Percentiles rank a stretch among this genome's conserved stretches.
phyloP scores from a whole-genome alignment of 2,329 filamentous ascomycete species.

The Curvularia eragrostidis region DNA sequence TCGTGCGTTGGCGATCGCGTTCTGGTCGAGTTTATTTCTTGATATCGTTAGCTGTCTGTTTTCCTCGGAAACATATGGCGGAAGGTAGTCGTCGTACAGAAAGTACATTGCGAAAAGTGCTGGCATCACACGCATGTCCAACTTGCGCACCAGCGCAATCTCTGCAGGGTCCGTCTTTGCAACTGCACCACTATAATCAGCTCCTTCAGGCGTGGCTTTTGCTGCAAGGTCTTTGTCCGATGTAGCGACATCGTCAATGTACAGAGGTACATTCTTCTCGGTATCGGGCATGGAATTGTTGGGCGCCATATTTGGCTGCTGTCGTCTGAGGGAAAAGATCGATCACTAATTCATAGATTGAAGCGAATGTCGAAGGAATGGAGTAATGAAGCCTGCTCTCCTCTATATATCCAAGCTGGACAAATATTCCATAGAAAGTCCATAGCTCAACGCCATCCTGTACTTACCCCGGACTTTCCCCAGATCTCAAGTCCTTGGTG shows the following conservation, averaged over 20 bases:
- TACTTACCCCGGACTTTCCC: constrained; percentile 33
- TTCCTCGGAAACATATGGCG: background rate
- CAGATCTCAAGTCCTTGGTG: constrained; percentile 19
- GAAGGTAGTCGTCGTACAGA: constrained; percentile 19
- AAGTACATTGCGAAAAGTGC: constrained; percentile 50
- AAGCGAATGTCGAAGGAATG: background rate
- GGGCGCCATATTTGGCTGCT: constrained; percentile 17
- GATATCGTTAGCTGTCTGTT: background rate
- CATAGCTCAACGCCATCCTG: background rate
- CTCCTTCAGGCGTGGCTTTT: constrained; percentile 1
- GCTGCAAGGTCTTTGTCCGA: background rate
- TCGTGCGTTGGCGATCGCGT: constrained; percentile 69
- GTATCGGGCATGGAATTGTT: constrained; percentile 6
- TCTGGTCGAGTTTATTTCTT: constrained; percentile 58
- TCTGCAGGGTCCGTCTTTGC: constrained; percentile 35
- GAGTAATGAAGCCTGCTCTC: constrained; percentile 7
- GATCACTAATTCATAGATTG: background rate
- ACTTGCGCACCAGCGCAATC: constrained; percentile 36
- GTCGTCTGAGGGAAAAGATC: background rate
- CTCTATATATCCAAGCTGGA: constrained; percentile 29
- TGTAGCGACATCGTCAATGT: constrained; percentile 29
- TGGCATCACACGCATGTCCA: constrained; percentile 37
- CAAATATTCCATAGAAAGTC: constrained; percentile 30
- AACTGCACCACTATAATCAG: constrained; percentile 34
- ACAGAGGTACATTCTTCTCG: constrained; percentile 27